Evolutionary conservation across 2,329 filamentous ascomycete species (phyloP).

Genomic region (Hypoxylon sp.): DNA sequence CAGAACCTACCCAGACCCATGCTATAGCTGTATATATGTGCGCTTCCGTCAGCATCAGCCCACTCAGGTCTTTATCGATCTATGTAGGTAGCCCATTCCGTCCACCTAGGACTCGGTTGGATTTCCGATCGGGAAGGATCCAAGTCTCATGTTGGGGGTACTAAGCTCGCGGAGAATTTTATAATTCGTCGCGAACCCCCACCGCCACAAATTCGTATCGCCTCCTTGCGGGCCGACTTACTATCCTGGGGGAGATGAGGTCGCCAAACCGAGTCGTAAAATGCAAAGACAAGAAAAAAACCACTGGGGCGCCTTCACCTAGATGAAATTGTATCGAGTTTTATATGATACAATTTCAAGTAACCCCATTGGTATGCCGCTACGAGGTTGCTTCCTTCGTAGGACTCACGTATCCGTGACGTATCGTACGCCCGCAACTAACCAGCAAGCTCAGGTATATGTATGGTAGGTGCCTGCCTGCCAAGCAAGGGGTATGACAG

Average conservation of each 20-base stretch:
- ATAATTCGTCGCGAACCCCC: slow-evolving; percentile 12
- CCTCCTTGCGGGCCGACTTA: slow-evolving; percentile 12
- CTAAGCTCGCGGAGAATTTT: slow-evolving; percentile 28
- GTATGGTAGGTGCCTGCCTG: slow-evolving; percentile 1
- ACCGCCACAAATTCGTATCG: slow-evolving; percentile 12
- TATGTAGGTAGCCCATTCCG: slow-evolving; percentile 10
- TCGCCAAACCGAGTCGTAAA: neutral
- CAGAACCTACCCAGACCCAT: slow-evolving; percentile 3
- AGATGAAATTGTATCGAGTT: too few relatives aligned
- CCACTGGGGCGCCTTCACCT: neutral
- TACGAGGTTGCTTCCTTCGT: neutral
- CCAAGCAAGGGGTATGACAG: slow-evolving; percentile 6
- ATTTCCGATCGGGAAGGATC: slow-evolving; percentile 33
- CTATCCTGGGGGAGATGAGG: neutral
- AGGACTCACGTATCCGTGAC: neutral
- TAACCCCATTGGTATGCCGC: neutral
- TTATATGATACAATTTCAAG: neutral
- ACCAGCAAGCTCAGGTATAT: slow-evolving; percentile 1
- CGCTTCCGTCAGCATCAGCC: slow-evolving; percentile 31
- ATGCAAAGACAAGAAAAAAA: neutral
- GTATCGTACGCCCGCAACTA: too few relatives aligned
- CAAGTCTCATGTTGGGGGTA: slow-evolving; percentile 24
- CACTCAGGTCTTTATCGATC: slow-evolving; percentile 15
- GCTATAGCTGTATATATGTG: neutral
- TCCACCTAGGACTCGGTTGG: slow-evolving; percentile 22